Evolutionary conservation across 805 yeast species (phyloP).

Genomic region (Ogataea ramenticola): DNA sequence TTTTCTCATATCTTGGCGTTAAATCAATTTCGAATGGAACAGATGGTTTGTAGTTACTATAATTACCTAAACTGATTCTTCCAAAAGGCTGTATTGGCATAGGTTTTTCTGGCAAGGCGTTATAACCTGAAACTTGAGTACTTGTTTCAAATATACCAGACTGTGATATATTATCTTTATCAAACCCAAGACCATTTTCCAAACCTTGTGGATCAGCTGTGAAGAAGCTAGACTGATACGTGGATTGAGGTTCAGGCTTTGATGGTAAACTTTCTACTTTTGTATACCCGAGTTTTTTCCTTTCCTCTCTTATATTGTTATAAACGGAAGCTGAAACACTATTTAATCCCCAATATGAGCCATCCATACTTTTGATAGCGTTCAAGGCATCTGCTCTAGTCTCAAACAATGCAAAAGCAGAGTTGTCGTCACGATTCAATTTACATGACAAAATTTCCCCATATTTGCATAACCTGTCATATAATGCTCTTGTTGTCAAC

Average conservation of each 20-base stretch:
- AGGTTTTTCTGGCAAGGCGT: too few species aligned
- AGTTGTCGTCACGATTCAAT: constrained; percentile 14
- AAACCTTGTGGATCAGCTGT: too few species aligned
- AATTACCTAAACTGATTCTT: too few species aligned
- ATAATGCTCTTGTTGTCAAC: constrained; percentile 23
- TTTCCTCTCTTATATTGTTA: constrained; percentile 21
- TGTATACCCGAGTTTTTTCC: background rate
- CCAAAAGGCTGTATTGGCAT: too few species aligned
- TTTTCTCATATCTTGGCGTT: constrained; percentile 17
- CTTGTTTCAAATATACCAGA: too few species aligned
- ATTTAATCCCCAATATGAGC: constrained; percentile 15
- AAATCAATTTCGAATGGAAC: background rate
- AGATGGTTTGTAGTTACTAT: too few species aligned
- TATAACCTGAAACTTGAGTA: too few species aligned
- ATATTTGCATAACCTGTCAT: constrained; percentile 19
- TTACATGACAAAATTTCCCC: constrained; percentile 27
- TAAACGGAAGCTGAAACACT: constrained; percentile 22
- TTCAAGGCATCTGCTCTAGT: constrained; percentile 25
- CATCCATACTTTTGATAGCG: constrained; percentile 26
- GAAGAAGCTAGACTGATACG: too few species aligned
- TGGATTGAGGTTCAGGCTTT: too few species aligned
- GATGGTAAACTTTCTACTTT: too few species aligned
- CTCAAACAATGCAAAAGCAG: constrained; percentile 36
- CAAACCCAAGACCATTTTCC: too few species aligned
- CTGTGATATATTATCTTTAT: too few species aligned